Conservation (phyloP, 192 early-diverging fungal species). For the Podila clonocystis region DNA sequence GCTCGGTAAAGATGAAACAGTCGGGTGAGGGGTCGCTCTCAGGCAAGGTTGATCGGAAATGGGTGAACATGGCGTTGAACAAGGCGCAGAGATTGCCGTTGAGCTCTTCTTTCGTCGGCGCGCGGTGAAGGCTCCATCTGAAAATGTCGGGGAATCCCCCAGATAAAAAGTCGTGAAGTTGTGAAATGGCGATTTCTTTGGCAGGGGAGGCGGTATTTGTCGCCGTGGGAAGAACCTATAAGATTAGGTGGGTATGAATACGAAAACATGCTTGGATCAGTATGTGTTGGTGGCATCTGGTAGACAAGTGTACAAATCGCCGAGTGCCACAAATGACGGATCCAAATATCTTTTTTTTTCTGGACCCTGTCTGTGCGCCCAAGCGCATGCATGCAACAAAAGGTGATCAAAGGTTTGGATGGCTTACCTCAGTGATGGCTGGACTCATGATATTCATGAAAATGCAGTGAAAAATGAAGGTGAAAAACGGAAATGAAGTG, state of each 20-base stretch:
- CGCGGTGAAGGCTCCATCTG: slow-evolving; percentile 36
- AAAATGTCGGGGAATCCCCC: slow-evolving; percentile 47
- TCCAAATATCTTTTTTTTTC: background rate
- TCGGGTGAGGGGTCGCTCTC: slow-evolving; percentile 31
- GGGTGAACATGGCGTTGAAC: slow-evolving; percentile 47
- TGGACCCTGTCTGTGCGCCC: background rate
- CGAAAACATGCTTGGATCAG: too few species aligned
- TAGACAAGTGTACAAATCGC: too few species aligned
- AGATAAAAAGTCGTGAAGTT: slow-evolving; percentile 46
- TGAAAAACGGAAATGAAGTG: background rate
- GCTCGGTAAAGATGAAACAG: slow-evolving; percentile 49
- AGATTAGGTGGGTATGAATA: background rate
- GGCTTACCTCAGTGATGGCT: slow-evolving; percentile 17
- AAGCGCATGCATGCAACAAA: too few species aligned
- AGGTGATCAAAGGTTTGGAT: too few species aligned
- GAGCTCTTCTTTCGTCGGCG: slow-evolving; percentile 38
- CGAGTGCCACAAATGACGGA: too few species aligned
- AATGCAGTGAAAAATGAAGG: slow-evolving; percentile 1
- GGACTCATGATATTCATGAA: slow-evolving; percentile 14
- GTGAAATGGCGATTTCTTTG: slow-evolving; percentile 47
- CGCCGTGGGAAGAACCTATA: background rate
- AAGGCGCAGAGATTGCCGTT: slow-evolving; percentile 48
- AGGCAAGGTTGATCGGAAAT: slow-evolving; percentile 27
- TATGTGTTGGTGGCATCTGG: too few species aligned
- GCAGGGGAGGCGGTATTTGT: background rate